Evolutionary conservation across 2,329 filamentous ascomycete genomes (phyloP).

Genomic region (Monosporascus sp.): DNA sequence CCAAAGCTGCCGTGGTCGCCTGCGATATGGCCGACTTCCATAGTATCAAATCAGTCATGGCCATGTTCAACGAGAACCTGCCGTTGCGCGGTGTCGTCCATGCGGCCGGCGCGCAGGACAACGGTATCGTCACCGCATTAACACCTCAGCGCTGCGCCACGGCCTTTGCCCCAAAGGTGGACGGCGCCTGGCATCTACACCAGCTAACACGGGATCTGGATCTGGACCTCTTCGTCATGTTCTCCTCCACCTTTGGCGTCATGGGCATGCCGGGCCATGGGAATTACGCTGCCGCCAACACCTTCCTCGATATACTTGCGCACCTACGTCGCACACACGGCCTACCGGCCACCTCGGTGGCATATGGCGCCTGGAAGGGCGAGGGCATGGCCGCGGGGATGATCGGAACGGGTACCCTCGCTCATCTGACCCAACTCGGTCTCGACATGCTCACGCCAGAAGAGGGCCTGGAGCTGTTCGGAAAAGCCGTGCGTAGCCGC

Average conservation of each 20-base stretch:
- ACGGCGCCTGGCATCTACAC: conserved; percentile 22
- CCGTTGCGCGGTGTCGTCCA: conserved; percentile 27
- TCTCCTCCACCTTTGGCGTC: conserved; percentile 22
- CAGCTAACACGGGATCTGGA: conserved; percentile 17
- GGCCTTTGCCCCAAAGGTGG: conserved; percentile 18
- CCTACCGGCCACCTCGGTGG: conserved; percentile 20
- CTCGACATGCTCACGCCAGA: conserved; percentile 14
- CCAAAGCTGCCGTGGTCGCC: conserved; percentile 16
- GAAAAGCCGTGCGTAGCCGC: conserved; percentile 11
- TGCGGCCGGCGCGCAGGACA: conserved; percentile 21
- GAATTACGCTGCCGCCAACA: conserved; percentile 22
- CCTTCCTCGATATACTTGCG: conserved; percentile 19
- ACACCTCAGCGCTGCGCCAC: conserved; percentile 19
- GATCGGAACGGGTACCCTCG: conserved; percentile 5
- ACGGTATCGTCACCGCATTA: conserved; percentile 21
- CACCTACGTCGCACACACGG: conserved; percentile 13
- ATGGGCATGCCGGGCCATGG: conserved; percentile 19
- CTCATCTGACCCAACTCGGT: conserved; percentile 19
- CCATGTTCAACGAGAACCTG: conserved; percentile 15
- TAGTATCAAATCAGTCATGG: conserved; percentile 15
- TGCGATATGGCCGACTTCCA: conserved; percentile 17
- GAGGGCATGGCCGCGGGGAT: conserved; percentile 23
- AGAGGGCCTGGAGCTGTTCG: conserved; percentile 14
- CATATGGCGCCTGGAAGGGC: conserved; percentile 23
- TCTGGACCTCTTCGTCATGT: conserved; percentile 21